Evolutionary conservation across 805 yeast species (phyloP).

Genomic region (Wickerhamiella domercqiae): DNA sequence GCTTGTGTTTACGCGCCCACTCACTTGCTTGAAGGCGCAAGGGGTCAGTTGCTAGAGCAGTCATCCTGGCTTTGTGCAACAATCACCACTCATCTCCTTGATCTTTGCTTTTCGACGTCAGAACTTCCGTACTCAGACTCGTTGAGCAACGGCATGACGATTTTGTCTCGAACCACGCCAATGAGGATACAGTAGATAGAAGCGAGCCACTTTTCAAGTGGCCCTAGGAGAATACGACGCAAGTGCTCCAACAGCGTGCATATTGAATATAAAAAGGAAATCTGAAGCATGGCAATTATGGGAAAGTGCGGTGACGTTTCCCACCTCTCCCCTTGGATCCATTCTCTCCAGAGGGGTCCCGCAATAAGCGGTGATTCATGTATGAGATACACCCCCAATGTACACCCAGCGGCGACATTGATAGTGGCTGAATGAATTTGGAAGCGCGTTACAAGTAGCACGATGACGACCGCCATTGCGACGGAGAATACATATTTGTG

Average conservation of each 20-base stretch:
- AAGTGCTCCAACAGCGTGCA: slow-evolving; percentile 6
- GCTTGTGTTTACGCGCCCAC: no score
- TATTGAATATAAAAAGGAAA: slow-evolving; percentile 3
- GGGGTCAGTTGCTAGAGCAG: no score
- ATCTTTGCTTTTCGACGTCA: no score
- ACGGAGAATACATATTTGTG: slow-evolving; percentile 6
- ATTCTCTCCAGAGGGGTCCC: slow-evolving; percentile 4
- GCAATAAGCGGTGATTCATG: slow-evolving; percentile 8
- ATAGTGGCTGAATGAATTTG: slow-evolving; percentile 1
- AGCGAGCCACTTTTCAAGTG: slow-evolving; percentile 7
- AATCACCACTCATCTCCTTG: no score
- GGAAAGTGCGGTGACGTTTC: slow-evolving; percentile 5
- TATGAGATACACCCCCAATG: slow-evolving; percentile 10
- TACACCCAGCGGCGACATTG: slow-evolving; percentile 4
- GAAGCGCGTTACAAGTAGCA: slow-evolving; percentile 3
- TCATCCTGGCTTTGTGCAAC: no score
- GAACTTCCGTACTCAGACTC: no score
- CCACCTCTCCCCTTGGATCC: slow-evolving; percentile 1
- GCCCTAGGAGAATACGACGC: slow-evolving; percentile 4
- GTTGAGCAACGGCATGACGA: no score
- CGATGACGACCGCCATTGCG: slow-evolving; percentile 2
- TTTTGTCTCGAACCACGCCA: no score
- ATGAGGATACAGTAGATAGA: no score
- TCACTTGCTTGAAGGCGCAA: no score
- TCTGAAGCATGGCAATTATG: slow-evolving; percentile 3